A percentile compares a stretch with the other conserved stretches of the same genome.
Conservation (phyloP, 2,329 filamentous ascomycete genomes). For the Colletotrichum truncatum region DNA sequence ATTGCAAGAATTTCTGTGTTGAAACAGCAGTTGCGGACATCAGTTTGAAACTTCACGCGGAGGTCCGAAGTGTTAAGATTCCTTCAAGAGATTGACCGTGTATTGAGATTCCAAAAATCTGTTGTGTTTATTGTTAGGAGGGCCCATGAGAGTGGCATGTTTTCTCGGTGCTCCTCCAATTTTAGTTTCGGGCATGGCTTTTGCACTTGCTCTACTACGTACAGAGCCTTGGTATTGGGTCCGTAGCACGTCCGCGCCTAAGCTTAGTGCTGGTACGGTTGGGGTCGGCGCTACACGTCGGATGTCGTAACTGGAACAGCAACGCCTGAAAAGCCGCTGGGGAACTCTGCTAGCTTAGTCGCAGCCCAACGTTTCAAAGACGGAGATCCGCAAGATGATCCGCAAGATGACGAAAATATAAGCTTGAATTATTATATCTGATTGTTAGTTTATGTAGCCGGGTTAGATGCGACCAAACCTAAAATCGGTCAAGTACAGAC, state of each 20-base stretch:
- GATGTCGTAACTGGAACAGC: neutral
- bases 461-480: neutral
- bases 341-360: neutral
- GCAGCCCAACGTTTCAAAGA: neutral
- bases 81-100: neutral
- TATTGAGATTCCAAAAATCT: neutral
- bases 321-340: neutral
- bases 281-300: constrained; percentile 1
- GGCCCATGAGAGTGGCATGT: neutral
- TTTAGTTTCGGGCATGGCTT: neutral
- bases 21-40: neutral
- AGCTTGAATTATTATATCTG: too few relatives aligned
- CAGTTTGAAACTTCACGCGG: neutral
- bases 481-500: neutral
- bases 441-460: too few relatives aligned
- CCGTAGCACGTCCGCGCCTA: neutral
- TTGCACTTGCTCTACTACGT: too few relatives aligned
- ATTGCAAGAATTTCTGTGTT: neutral
- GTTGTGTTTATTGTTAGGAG: neutral
- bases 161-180: neutral
- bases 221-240: too few relatives aligned
- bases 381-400: neutral
- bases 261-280: neutral
- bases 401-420: too few relatives aligned
- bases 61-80: neutral